A percentile compares a stretch with the other conserved stretches of the same genome.
Conservation (phyloP, 768 basidiomycete species). For the Tremella fuciformis region DNA sequence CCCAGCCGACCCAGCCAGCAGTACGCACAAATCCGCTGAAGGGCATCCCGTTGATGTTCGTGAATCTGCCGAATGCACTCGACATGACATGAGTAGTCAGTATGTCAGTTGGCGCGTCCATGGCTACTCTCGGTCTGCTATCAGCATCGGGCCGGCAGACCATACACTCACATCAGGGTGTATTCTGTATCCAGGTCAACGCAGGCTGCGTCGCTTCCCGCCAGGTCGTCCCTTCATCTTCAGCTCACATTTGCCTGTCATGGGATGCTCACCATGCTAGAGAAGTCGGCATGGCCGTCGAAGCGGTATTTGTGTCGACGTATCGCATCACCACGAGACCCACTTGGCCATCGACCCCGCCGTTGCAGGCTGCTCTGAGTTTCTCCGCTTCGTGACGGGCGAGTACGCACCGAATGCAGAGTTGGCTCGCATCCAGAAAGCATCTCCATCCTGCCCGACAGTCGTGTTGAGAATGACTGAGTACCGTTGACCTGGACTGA, state of each 20-base stretch:
- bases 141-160: not conserved
- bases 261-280: conserved; percentile 23
- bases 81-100: conserved; percentile 15
- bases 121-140: conserved; percentile 17
- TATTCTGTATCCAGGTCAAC: conserved; percentile 22
- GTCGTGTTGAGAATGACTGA: conserved; percentile 33
- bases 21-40: conserved; percentile 29
- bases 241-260: not conserved
- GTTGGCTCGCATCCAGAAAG: conserved; percentile 20
- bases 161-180: conserved; percentile 17
- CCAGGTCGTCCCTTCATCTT: conserved; percentile 26
- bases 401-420: conserved; percentile 12
- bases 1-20: not conserved
- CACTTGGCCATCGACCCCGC: conserved; percentile 3
- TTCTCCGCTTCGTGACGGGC: not conserved
- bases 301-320: conserved; percentile 10
- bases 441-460: conserved; percentile 24
- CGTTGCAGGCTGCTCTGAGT: conserved; percentile 10
- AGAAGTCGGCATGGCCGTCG: conserved; percentile 8
- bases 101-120: conserved; percentile 12
- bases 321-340: conserved; percentile 26
- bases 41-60: conserved; percentile 12
- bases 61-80: conserved; percentile 21
- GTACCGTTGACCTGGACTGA: conserved; percentile 32
- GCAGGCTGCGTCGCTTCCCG: conserved; percentile 13